phyloP scores from a whole-genome alignment of 148 eudicot species.

The Persicaria tinctoria region DNA sequence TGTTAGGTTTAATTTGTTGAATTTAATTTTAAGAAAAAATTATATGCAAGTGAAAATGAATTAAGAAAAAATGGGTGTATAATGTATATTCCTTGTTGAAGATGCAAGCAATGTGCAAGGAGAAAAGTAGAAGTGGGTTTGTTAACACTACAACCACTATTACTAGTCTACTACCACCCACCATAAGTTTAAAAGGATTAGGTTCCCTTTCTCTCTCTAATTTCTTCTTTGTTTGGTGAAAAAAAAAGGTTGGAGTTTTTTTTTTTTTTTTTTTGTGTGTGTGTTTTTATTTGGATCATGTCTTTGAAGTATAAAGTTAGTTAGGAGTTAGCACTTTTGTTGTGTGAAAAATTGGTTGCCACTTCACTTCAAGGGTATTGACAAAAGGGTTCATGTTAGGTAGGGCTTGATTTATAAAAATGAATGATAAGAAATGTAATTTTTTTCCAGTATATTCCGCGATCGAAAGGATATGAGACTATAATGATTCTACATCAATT shows the following conservation, averaged over 20 bases:
- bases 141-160: slow-evolving; percentile 9
- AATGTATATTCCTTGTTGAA: slow-evolving; percentile 7
- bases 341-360: slow-evolving; percentile 5
- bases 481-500: no score
- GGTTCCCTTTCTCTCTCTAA: slow-evolving; percentile 13
- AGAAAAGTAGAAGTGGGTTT: slow-evolving; percentile 7
- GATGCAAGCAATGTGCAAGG: slow-evolving; percentile 8
- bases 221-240: slow-evolving; percentile 10
- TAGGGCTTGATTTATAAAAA: background rate
- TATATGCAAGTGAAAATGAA: background rate
- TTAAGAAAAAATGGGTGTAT: background rate
- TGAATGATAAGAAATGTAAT: no score
- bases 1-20: background rate
- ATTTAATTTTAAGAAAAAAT: slow-evolving; percentile 9
- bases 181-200: slow-evolving; percentile 1
- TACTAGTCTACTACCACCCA: background rate
- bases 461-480: no score
- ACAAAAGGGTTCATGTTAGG: background rate
- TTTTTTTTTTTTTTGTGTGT: no score
- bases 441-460: no score
- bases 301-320: background rate
- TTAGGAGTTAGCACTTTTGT: slow-evolving; percentile 9
- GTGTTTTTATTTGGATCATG: background rate
- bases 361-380: background rate
- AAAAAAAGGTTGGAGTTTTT: background rate